Evolutionary conservation across 2,329 filamentous ascomycete genomes (phyloP).

Genomic region (Verticillium nonalfalfae): DNA sequence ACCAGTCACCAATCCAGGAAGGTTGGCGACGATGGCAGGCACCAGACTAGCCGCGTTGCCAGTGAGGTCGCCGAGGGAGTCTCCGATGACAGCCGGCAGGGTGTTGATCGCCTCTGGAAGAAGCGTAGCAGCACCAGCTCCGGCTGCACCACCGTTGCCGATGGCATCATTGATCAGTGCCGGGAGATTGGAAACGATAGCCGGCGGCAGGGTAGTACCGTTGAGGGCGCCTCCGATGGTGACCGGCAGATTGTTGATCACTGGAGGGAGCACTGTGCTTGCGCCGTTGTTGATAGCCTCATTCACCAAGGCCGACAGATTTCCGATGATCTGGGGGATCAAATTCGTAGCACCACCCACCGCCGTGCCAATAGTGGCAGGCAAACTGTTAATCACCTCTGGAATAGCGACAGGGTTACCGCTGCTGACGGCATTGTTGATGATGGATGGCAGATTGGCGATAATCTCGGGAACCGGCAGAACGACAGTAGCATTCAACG

Average conservation of each 20-base stretch:
- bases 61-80: not conserved
- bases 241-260: not conserved
- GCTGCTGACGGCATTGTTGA: not conserved
- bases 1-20: not conserved
- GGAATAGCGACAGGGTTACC: not conserved
- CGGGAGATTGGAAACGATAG: not conserved
- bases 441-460: not conserved
- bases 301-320: not conserved
- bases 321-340: not conserved
- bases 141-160: not conserved
- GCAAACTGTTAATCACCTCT: not conserved
- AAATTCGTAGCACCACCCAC: not conserved
- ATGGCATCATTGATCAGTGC: not conserved
- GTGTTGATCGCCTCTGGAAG: not conserved
- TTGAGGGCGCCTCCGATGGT: not conserved
- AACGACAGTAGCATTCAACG: not conserved
- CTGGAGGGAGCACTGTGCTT: not conserved
- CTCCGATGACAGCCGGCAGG: not conserved
- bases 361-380: not conserved
- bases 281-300: not conserved
- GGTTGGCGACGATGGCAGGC: not conserved
- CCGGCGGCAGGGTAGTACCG: not conserved
- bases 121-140: not conserved
- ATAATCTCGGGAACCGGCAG: not conserved
- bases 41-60: not conserved